Base-by-base conservation (phyloP, 1,284 basidiomycete genomes). In the Boletus sp. region DNA sequence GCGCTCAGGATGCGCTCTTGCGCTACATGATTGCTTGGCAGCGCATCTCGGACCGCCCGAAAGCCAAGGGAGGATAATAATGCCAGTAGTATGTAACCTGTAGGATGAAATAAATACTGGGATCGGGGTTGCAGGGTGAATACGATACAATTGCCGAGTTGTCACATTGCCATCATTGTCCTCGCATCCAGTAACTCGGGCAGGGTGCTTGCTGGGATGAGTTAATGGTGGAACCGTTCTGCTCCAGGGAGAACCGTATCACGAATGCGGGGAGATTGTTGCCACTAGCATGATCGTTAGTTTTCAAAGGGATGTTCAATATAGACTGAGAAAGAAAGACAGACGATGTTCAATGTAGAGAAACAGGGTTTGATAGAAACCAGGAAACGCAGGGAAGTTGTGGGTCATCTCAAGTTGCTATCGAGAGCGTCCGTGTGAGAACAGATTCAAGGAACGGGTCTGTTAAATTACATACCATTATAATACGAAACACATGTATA, bases 1-100 rank as follows among this genome's bases (percentile, higher is more conserved):
- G 89, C 82, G 9, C 88, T 88, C 14, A 91, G 68, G 55, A 92
- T 86, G 53, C 84, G 83, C 70, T 92, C 90, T 71, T 92, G 90
- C 1, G 85, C 84, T 43, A 75, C 79, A 10, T 82, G 84, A 67
- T 90, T 82, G 55, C 82, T 70, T 0, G 82, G 82, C 13, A 91
- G 71, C 2, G 86, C 78, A 66, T 90, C 85, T 55, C 88, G 78
- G 47, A 89, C 80, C 3, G 88, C 87, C 38, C 90, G 84, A 69
- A 91, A 89, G 6, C 88, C 88, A 35, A 91, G 70, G 4, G 86
- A 84, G 10, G 88, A 88, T 54, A 90, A 80, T 63, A 91, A 73
- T 19, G 84, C 84, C 6, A 92, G 76, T 4, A 91, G 77, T 62
- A 91, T 74, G 68, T 90, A 92, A 65, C 88, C 90, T 91, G 58